Evolutionary conservation across 2,329 filamentous ascomycete genomes (phyloP).

Genomic region (Plenodomus lindquistii): DNA sequence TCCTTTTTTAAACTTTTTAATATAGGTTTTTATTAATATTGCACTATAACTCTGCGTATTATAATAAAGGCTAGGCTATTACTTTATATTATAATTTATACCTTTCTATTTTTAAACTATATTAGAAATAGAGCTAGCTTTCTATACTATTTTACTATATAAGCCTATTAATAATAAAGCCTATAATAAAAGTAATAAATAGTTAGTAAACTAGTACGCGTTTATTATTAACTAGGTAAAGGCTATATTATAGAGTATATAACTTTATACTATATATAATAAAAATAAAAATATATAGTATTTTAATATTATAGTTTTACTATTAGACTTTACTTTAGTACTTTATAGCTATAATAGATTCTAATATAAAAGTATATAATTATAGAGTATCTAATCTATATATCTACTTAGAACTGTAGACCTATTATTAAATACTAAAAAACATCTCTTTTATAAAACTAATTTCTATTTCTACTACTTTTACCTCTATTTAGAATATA

Average conservation of each 20-base stretch:
- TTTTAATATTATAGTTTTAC: constrained; percentile 5
- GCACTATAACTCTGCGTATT: neutral
- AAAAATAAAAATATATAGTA: constrained; percentile 14
- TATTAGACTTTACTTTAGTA: constrained; percentile 7
- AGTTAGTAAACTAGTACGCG: constrained; percentile 2
- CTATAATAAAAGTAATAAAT: constrained; percentile 5
- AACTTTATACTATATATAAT: constrained; percentile 8
- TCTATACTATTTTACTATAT: neutral
- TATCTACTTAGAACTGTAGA: constrained; percentile 1
- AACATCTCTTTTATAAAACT: constrained; percentile 5
- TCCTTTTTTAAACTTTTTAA: constrained; percentile 4
- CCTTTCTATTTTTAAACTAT: neutral
- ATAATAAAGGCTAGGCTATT: constrained; percentile 3
- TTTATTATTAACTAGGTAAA: constrained; percentile 10
- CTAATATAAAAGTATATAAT: constrained; percentile 12
- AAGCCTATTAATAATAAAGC: constrained; percentile 12
- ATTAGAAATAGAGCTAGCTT: constrained; percentile 6
- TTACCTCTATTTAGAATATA: constrained; percentile 1
- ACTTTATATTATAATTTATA: constrained; percentile 5
- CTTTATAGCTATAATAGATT: constrained; percentile 7
- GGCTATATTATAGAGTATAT: constrained; percentile 9
- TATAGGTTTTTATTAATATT: constrained; percentile 1
- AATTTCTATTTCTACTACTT: constrained; percentile 8
- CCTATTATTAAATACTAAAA: neutral
- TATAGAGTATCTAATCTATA: constrained; percentile 9